Percentiles rank a stretch among this genome's conserved stretches.
These are phyloP conservation scores for Spiraea crenata DNA, from an alignment of 331 rosid species.

Conservation along the genomic window DNA sequence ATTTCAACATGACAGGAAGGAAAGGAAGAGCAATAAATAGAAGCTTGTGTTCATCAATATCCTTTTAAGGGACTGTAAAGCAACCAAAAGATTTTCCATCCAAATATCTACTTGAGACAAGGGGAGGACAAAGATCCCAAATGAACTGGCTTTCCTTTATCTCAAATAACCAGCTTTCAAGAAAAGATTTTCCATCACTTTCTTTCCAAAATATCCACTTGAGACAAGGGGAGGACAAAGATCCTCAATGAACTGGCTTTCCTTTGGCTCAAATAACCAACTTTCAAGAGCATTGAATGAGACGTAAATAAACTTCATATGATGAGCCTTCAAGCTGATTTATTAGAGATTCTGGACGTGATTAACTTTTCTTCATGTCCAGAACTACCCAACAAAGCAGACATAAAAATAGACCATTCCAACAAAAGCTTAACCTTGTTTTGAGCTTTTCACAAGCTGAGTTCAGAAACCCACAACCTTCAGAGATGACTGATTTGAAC, in stretches of 20 bases:
- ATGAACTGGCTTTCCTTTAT: background rate
- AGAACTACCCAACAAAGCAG: background rate
- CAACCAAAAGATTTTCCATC: background rate
- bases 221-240: too few species aligned
- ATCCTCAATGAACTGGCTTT: too few species aligned
- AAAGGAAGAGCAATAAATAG: background rate
- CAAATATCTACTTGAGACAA: too few species aligned
- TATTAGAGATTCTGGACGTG: background rate
- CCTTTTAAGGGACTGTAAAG: slow-evolving; percentile 1
- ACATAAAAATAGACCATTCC: background rate
- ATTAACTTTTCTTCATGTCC: background rate
- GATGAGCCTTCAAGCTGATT: background rate
- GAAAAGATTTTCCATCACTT: too few species aligned
- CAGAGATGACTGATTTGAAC: background rate
- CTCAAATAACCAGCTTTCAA: background rate
- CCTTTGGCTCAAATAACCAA: too few species aligned
- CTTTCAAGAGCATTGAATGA: background rate
- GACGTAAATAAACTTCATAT: background rate
- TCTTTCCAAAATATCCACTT: background rate
- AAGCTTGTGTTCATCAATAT: background rate
- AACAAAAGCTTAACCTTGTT: slow-evolving; percentile 21
- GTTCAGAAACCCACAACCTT: slow-evolving; percentile 10
- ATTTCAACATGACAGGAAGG: background rate
- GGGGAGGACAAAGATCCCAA: background rate
- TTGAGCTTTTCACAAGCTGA: slow-evolving; percentile 8